phyloP scores from a whole-genome alignment of 768 basidiomycete genomes.

The Lentinula lateritia region DNA sequence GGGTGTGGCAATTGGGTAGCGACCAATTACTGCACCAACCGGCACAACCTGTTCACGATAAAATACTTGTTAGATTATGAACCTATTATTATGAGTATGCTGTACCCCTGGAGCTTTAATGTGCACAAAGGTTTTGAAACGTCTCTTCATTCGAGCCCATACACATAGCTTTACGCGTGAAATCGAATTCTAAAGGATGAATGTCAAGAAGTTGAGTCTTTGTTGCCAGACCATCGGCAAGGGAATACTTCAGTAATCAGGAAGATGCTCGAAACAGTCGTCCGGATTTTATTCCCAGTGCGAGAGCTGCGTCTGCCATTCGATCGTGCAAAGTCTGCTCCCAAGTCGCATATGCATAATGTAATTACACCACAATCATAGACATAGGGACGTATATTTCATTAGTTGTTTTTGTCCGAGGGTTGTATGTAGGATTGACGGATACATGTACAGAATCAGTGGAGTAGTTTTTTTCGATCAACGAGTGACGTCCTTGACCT shows the following conservation, averaged over 20 bases:
- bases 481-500: not conserved
- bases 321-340: not conserved
- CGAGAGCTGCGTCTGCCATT: not conserved
- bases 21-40: no score
- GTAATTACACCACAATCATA: not conserved
- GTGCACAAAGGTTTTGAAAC: no score
- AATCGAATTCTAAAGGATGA: no score
- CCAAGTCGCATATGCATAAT: not conserved
- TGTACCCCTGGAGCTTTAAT: no score
- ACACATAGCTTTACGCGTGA: no score
- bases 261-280: not conserved
- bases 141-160: no score
- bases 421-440: not conserved
- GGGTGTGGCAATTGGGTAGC: no score
- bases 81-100: no score
- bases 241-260: not conserved
- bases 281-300: no score
- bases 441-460: not conserved
- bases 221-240: not conserved
- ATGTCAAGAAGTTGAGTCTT: no score
- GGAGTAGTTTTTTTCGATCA: not conserved
- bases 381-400: not conserved
- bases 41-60: no score
- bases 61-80: no score
- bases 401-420: not conserved